Evolutionary conservation across 495 filamentous ascomycete genomes (phyloP).

Genomic region (Penicillium pancosmium): DNA sequence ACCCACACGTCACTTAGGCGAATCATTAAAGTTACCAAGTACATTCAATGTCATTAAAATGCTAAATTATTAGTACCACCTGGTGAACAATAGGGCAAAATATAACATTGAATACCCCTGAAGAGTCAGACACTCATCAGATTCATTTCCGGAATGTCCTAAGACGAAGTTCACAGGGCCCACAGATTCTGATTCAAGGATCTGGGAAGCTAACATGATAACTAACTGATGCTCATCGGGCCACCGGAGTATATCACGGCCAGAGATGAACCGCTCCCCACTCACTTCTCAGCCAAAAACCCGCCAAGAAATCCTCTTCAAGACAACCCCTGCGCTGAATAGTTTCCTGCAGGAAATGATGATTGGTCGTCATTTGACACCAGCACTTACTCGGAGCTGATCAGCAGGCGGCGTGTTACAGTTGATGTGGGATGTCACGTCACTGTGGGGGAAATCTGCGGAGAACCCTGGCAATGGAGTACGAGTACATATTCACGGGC

Average conservation of each 20-base stretch:
- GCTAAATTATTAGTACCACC: too few species aligned
- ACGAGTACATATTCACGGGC: too few species aligned
- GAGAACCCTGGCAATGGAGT: not conserved
- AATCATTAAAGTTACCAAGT: too few species aligned
- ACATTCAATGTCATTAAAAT: too few species aligned
- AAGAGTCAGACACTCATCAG: too few species aligned
- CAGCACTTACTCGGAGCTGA: not conserved
- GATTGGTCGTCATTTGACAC: not conserved
- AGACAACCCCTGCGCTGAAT: not conserved
- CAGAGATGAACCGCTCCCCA: not conserved
- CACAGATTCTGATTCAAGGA: too few species aligned
- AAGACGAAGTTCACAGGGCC: too few species aligned
- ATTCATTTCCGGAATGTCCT: too few species aligned
- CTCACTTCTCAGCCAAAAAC: not conserved
- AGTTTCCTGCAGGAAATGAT: not conserved
- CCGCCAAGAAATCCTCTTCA: not conserved
- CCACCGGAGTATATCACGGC: not conserved
- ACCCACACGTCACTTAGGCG: too few species aligned
- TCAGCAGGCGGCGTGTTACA: constrained; percentile 1
- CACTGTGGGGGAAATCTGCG: not conserved
- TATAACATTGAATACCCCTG: too few species aligned
- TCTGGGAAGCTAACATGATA: too few species aligned
- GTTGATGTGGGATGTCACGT: constrained; percentile 2
- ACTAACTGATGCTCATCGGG: not conserved
- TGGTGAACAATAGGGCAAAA: too few species aligned